Evolutionary conservation across 148 eudicot genomes (phyloP).

Genomic region (Cornus kousa): DNA sequence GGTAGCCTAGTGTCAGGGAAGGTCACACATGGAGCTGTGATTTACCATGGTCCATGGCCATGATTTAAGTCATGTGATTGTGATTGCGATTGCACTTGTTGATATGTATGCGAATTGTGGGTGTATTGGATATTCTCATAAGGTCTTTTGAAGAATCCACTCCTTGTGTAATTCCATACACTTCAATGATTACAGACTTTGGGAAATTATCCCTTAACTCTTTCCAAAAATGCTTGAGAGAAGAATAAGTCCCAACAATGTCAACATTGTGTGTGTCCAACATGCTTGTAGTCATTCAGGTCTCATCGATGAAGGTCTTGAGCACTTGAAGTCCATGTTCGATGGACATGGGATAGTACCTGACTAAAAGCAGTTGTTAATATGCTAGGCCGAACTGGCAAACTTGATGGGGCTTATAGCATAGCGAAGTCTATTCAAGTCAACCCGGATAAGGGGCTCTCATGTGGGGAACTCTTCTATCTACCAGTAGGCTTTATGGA

Average conservation of each 20-base stretch:
- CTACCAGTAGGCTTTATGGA: slow-evolving; percentile 41
- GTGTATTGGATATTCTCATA: slow-evolving; percentile 38
- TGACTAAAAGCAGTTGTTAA: slow-evolving; percentile 57
- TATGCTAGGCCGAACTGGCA: slow-evolving; percentile 60
- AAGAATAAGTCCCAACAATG: slow-evolving; percentile 40
- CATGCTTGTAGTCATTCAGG: slow-evolving; percentile 69
- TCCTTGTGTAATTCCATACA: slow-evolving; percentile 45
- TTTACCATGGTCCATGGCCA: slow-evolving; percentile 33
- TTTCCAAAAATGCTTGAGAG: slow-evolving; percentile 52
- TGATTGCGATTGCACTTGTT: slow-evolving; percentile 42
- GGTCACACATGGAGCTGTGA: slow-evolving; percentile 33
- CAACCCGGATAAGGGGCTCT: slow-evolving; percentile 39
- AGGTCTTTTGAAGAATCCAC: slow-evolving; percentile 35
- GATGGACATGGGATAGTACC: slow-evolving; percentile 35
- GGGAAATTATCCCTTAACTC: slow-evolving; percentile 47
- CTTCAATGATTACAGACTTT: slow-evolving; percentile 60
- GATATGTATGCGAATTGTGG: slow-evolving; percentile 79
- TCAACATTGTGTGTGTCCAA: slow-evolving; percentile 49
- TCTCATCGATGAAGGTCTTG: slow-evolving; percentile 45
- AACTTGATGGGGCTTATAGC: slow-evolving; percentile 53
- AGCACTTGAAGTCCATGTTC: slow-evolving; percentile 43
- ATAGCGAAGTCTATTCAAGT: slow-evolving; percentile 50
- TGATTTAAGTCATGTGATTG: slow-evolving; percentile 33
- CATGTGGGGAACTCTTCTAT: slow-evolving; percentile 62
- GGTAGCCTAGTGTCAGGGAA: slow-evolving; percentile 55